Evolutionary conservation across 108 stramenopile species (phyloP), one percentile per base, ranked within the genome.

Genomic region (Skeletonema menzelii): DNA sequence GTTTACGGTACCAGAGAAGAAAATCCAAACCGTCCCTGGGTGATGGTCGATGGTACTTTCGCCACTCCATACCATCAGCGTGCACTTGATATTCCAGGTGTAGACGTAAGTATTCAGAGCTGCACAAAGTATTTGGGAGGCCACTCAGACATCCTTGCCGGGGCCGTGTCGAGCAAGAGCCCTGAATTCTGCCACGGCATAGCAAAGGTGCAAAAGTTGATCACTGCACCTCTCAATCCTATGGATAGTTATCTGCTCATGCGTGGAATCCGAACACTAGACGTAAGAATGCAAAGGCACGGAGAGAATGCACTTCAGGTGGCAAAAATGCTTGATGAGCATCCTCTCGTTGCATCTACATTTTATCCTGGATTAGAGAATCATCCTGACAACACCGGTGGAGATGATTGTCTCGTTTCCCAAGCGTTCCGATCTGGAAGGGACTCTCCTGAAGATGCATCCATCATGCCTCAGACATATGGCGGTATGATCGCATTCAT

Each of bases 61-160:
- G 77, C 89, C 22, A 84, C 81, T 46, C 94, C 94, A 31, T 90
- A 86, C 74, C 79, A 92, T 62, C 90, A 85, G 73, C 67, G 87
- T 53, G 84, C 85, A 35, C 70, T 92, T 28, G 63, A 68, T 47
- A 44, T 67, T 27, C 86, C 86, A 17, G 97, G 95, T 22, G 92
- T 91, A 17, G 95, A 97, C 79, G 71, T 96, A 5, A 84, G 87
- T 32, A 79, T 95, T 56, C 92, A 95, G 66, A 85, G 80, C 40
- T 90, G 86, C 55, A 97, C 97, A 47, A 97, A 97, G 67, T 96
- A 88, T 66, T 84, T 97, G 58, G 92, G 88, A 56, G 97, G 97
- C 19, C 97, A 97, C 72, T 86, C 90, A 8, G 97, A 97, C 75
- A 87, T 95, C 35, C 81, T 97, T 59, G 85, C 86, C 34, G 97